These are phyloP conservation scores for Ilex paraguariensis DNA, from an alignment of 305 asterid species.

Conservation along the genomic window DNA sequence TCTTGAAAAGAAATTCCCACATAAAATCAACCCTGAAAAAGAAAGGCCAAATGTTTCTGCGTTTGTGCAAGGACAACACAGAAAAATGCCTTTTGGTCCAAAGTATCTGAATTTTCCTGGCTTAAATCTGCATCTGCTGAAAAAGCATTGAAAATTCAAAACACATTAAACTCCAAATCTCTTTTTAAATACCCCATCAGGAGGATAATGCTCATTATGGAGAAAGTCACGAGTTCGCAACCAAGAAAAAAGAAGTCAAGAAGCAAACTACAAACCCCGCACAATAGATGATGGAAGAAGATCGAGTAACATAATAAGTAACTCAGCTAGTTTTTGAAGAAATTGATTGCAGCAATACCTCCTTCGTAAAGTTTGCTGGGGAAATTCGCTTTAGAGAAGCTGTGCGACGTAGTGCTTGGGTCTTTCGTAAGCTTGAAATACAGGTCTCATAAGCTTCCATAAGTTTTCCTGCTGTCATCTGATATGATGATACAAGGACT, in stretches of 20 bases:
- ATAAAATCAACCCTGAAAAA: too few relatives aligned
- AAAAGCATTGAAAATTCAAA: too few relatives aligned
- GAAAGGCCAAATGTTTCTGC: too few relatives aligned
- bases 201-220: slow-evolving; percentile 1
- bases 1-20: too few relatives aligned
- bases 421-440: slow-evolving; percentile 34
- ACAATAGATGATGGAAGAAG: not conserved
- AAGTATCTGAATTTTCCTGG: too few relatives aligned
- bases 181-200: not conserved
- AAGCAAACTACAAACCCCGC: not conserved
- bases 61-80: too few relatives aligned
- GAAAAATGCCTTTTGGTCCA: too few relatives aligned
- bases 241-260: not conserved
- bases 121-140: too few relatives aligned
- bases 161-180: too few relatives aligned
- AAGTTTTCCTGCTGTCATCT: slow-evolving; percentile 68
- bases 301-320: not conserved
- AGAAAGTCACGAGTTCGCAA: too few relatives aligned
- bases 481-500: slow-evolving; percentile 22
- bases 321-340: not conserved
- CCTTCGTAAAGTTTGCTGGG: slow-evolving; percentile 86
- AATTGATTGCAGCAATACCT: slow-evolving; percentile 36
- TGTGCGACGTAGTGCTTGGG: slow-evolving; percentile 58
- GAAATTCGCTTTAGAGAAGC: slow-evolving; percentile 55
- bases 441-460: slow-evolving; percentile 66